Evolutionary conservation across 331 rosid genomes (phyloP).

Genomic region (Cydonia oblonga): DNA sequence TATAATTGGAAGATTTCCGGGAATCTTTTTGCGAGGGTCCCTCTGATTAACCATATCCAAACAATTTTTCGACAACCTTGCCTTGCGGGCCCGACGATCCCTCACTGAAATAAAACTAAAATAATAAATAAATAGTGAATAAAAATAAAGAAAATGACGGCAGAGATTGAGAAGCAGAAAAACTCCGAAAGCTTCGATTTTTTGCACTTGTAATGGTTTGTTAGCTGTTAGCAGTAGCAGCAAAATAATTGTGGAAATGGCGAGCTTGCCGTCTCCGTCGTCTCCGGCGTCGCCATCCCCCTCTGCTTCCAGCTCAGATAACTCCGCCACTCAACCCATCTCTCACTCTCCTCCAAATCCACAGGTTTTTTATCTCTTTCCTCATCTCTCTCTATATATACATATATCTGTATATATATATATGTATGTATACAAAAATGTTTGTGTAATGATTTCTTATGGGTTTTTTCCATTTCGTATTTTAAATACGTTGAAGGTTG

Average conservation of each 20-base stretch:
- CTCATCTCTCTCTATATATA: neutral
- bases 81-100: neutral
- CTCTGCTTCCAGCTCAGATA: conserved; percentile 24
- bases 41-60: neutral
- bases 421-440: neutral
- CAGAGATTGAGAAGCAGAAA: too few relatives aligned
- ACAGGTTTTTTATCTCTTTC: conserved; percentile 20
- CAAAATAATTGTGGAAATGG: conserved; percentile 9
- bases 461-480: neutral
- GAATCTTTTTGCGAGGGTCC: too few relatives aligned
- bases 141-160: neutral
- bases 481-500: conserved; percentile 8
- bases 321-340: conserved; percentile 22
- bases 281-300: conserved; percentile 16
- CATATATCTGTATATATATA: neutral
- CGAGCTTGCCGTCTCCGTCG: conserved; percentile 18
- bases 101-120: neutral
- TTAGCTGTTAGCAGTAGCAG: neutral
- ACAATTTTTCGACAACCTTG: neutral
- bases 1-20: too few relatives aligned
- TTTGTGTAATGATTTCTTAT: neutral
- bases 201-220: neutral
- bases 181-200: neutral
- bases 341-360: conserved; percentile 17
- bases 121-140: too few relatives aligned